Base-by-base conservation (phyloP, 495 filamentous ascomycete genomes). In the Tuber borchii region DNA sequence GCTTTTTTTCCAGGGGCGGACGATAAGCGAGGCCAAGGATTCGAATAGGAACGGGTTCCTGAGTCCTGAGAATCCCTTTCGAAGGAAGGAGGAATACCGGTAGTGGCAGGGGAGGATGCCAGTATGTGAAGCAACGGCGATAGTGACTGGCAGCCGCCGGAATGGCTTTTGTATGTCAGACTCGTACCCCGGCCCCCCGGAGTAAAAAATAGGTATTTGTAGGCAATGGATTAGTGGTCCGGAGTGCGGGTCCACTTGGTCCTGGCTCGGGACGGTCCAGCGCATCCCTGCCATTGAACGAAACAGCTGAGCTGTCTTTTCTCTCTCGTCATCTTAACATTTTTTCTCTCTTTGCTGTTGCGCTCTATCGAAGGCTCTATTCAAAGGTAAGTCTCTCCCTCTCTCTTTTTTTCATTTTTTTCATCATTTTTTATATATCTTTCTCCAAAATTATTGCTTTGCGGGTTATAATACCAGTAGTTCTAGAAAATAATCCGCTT, bases 231-330 rank as follows among this genome's bases (percentile, higher is more conserved):
- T 65, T 65, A 12, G 56, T 6, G 56, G 26, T 65, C 56, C 26
- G 14, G 14, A 34, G 56, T 34, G 56, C 14, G 12, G 56, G 0
- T 65, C 12, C 56, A 65, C 56, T 34, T 31, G 56, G 14, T 65
- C 16, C 17, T 19, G 56, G 26, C 12, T 4, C 26, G 12, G 56
- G 26, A 34, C 56, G 56, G 26, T 65, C 56, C 56, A 34, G 56
- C 26, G 26, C 26, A 77, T 71, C 71, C 77, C 77, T 73, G 77
- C 71, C 20, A 61, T 70, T 46, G 69, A 68, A 71, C 71, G 69
- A 69, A 77, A 73, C 71, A 68, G 65, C 72, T 78, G 77, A 79
- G 76, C 34, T 79, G 77, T 79, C 77, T 76, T 77, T 69, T 71
- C 42, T 69, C 71, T 17, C 56, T 72, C 48, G 46, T 65, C 45